Conservation (phyloP, 2,329 filamentous ascomycete genomes). For the Diaporthe citri region DNA sequence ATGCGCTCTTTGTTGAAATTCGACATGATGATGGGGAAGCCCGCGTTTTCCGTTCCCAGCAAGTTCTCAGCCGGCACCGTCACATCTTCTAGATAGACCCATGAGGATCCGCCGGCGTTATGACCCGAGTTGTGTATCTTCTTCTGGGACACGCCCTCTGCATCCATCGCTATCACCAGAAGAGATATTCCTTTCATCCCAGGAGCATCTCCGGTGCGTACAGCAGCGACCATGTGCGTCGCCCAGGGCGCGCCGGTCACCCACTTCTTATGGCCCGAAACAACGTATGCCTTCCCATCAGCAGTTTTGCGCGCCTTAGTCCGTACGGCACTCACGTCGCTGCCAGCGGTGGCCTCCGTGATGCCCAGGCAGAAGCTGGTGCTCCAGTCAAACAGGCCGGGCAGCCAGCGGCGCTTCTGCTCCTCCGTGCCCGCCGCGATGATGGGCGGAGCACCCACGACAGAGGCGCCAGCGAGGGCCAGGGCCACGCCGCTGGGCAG, state of each 20-base stretch:
- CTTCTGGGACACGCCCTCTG: conserved; percentile 63
- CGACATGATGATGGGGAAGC: conserved; percentile 70
- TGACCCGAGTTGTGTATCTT: conserved; percentile 75
- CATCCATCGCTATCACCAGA: conserved; percentile 66
- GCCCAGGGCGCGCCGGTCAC: conserved; percentile 74
- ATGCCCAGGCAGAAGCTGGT: conserved; percentile 74
- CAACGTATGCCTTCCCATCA: conserved; percentile 66
- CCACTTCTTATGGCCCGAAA: conserved; percentile 78
- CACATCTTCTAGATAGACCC: conserved; percentile 68
- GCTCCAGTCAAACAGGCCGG: conserved; percentile 68
- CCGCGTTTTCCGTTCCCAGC: conserved; percentile 65
- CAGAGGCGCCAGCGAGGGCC: conserved; percentile 69
- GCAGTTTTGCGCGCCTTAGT: conserved; percentile 65
- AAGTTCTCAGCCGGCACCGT: conserved; percentile 65
- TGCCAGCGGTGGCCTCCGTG: conserved; percentile 72
- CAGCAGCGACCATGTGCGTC: conserved; percentile 72
- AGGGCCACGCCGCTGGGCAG: conserved; percentile 69
- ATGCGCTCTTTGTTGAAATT: conserved; percentile 73
- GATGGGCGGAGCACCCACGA: conserved; percentile 74
- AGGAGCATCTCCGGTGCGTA: conserved; percentile 65
- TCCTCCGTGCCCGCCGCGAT: conserved; percentile 71
- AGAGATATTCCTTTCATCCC: conserved; percentile 68
- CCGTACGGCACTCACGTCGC: conserved; percentile 73
- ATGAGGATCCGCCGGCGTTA: conserved; percentile 72
- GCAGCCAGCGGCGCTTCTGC: conserved; percentile 71